Percentiles rank a stretch among this genome's conserved stretches.
phyloP scores from a whole-genome alignment of 2,329 filamentous ascomycete species.

The Bipolaris cookei region DNA sequence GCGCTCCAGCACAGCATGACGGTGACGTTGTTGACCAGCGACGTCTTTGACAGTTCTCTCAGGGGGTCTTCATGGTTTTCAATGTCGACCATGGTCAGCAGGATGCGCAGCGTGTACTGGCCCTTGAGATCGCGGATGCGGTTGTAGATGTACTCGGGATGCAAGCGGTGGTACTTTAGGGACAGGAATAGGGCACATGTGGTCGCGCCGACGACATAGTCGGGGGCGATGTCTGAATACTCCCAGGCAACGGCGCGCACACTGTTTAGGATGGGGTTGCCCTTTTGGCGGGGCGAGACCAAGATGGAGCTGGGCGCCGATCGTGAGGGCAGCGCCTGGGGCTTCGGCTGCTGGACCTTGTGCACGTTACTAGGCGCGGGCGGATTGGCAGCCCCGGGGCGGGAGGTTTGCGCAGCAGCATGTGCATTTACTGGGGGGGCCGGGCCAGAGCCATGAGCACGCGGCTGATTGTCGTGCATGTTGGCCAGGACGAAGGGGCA shows the following conservation, averaged over 20 bases:
- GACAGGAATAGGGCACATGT: conserved; percentile 93
- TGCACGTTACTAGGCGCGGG: conserved; percentile 28
- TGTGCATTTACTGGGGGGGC: conserved; percentile 11
- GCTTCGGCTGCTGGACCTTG: conserved; percentile 81
- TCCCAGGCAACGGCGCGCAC: conserved; percentile 90
- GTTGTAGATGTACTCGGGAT: conserved; percentile 97
- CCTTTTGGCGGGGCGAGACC: conserved; percentile 90
- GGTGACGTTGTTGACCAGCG: conserved; percentile 89
- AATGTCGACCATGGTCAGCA: conserved; percentile 94
- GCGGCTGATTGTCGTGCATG: conserved; percentile 43
- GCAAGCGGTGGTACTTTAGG: conserved; percentile 94
- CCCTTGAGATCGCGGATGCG: conserved; percentile 84
- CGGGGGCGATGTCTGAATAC: conserved; percentile 93
- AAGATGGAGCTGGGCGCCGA: conserved; percentile 77
- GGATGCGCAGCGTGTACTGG: conserved; percentile 83
- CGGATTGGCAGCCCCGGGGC: conserved; percentile 8
- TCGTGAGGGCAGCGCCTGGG: conserved; percentile 77
- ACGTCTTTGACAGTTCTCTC: conserved; percentile 90
- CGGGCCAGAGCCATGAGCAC: conserved; percentile 11
- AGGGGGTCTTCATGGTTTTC: conserved; percentile 89
- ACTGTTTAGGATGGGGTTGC: conserved; percentile 87
- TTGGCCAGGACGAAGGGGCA: conserved; percentile 18
- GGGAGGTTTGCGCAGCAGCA: conserved; percentile 11
- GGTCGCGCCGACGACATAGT: conserved; percentile 86
- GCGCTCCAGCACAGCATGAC: conserved; percentile 93